Evolutionary conservation across 2,329 filamentous ascomycete species (phyloP).

Genomic region (Trichophyton verrucosum): DNA sequence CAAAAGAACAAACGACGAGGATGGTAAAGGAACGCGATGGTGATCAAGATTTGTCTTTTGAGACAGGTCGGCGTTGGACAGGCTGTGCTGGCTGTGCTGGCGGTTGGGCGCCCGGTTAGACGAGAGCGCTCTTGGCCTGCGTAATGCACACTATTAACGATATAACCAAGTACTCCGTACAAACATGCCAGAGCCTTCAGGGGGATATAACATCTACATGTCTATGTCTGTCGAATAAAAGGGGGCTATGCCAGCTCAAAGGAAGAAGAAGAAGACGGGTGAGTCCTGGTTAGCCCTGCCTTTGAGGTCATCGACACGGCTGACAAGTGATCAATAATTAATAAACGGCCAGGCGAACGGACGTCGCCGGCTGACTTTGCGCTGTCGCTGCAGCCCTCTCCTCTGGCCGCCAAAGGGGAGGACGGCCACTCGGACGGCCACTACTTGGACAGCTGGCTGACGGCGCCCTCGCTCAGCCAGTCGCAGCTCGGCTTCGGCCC

Average conservation of each 20-base stretch:
- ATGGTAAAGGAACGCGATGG: too few relatives aligned
- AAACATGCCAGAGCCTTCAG: background rate
- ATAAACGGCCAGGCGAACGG: background rate
- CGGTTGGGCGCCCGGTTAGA: background rate
- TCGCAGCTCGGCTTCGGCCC: conserved; percentile 17
- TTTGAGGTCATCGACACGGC: background rate
- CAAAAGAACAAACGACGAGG: too few relatives aligned
- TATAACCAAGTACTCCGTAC: too few relatives aligned
- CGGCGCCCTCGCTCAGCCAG: conserved; percentile 22
- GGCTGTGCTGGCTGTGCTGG: background rate
- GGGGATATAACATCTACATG: too few relatives aligned
- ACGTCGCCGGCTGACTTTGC: conserved; percentile 6
- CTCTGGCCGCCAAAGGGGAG: conserved; percentile 14
- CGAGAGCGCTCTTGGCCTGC: background rate
- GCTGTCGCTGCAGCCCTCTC: conserved; percentile 20
- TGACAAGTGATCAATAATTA: background rate
- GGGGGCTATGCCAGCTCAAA: background rate
- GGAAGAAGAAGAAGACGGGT: background rate
- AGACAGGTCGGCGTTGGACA: background rate
- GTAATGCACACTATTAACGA: background rate
- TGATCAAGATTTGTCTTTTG: too few relatives aligned
- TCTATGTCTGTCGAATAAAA: background rate
- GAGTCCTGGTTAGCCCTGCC: background rate
- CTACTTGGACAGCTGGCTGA: conserved; percentile 18
- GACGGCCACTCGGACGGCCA: background rate